Evolutionary conservation across 2,329 filamentous ascomycete genomes (phyloP).

Genomic region (Hymenotorrendiella dingleyae): DNA sequence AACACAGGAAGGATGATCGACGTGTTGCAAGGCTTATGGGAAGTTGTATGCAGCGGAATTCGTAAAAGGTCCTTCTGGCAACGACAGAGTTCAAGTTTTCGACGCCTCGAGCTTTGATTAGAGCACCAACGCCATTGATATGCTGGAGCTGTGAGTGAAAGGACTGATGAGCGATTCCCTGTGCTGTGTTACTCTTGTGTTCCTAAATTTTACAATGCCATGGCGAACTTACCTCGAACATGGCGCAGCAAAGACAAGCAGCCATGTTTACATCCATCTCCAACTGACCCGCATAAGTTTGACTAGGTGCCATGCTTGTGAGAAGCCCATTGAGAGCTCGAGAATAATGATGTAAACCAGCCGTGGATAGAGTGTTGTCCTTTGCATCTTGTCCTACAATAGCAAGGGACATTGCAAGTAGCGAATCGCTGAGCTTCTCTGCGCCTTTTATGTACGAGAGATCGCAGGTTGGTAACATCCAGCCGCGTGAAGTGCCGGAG

Average conservation of each 20-base stretch:
- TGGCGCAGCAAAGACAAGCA: constrained; percentile 8
- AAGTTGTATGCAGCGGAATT: constrained; percentile 9
- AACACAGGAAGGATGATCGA: constrained; percentile 5
- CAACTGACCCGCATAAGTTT: not conserved
- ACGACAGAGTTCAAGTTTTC: constrained; percentile 5
- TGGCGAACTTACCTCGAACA: constrained; percentile 9
- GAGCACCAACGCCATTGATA: constrained; percentile 8
- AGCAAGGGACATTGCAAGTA: constrained; percentile 11
- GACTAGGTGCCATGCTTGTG: not conserved
- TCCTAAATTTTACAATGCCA: not conserved
- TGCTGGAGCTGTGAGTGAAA: constrained; percentile 3
- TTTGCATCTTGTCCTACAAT: constrained; percentile 2
- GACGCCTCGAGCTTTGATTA: constrained; percentile 7
- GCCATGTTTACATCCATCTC: constrained; percentile 8
- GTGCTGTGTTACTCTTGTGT: not conserved
- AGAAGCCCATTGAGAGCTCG: constrained; percentile 9
- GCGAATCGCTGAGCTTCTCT: constrained; percentile 5
- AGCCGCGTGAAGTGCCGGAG: constrained; percentile 5
- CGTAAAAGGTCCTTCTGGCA: constrained; percentile 11
- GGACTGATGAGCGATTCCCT: constrained; percentile 9
- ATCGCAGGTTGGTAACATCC: not conserved
- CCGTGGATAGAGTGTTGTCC: not conserved
- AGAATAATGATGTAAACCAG: constrained; percentile 9
- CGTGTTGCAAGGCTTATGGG: constrained; percentile 6
- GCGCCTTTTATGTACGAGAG: constrained; percentile 3